A percentile compares a stretch with the other conserved stretches of the same genome.
Conservation (phyloP, 2,329 filamentous ascomycete species). For the Talaromyces pinophilus region DNA sequence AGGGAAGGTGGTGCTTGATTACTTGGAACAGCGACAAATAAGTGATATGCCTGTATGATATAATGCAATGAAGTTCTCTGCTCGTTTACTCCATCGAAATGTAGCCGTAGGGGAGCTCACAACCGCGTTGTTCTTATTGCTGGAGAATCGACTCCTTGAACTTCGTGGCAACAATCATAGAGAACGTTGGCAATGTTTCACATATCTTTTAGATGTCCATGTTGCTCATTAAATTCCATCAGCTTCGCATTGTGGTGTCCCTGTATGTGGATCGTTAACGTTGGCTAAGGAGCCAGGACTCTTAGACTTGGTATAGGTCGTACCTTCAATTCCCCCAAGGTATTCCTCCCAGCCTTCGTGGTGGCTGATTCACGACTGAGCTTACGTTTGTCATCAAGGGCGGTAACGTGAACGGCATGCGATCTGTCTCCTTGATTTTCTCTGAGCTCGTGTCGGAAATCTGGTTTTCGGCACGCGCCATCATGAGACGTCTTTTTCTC, state of each 20-base stretch:
- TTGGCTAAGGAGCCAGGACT: background rate
- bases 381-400: background rate
- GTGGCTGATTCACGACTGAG: background rate
- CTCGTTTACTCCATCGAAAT: background rate
- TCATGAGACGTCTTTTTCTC: background rate
- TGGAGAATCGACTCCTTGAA: background rate
- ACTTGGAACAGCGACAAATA: background rate
- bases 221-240: background rate
- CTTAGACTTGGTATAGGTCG: background rate
- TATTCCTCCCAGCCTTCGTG: background rate
- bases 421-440: background rate
- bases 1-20: constrained; percentile 45
- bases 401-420: background rate
- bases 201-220: background rate
- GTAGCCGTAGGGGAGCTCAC: background rate
- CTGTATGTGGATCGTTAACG: background rate
- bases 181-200: background rate
- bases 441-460: background rate
- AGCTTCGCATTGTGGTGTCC: background rate
- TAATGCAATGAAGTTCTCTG: background rate
- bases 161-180: background rate
- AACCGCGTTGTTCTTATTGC: background rate
- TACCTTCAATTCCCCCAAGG: background rate
- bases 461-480: background rate
- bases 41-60: background rate